Base-by-base conservation (phyloP, 495 filamentous ascomycete genomes). In the Hypoxylon trugodes region DNA sequence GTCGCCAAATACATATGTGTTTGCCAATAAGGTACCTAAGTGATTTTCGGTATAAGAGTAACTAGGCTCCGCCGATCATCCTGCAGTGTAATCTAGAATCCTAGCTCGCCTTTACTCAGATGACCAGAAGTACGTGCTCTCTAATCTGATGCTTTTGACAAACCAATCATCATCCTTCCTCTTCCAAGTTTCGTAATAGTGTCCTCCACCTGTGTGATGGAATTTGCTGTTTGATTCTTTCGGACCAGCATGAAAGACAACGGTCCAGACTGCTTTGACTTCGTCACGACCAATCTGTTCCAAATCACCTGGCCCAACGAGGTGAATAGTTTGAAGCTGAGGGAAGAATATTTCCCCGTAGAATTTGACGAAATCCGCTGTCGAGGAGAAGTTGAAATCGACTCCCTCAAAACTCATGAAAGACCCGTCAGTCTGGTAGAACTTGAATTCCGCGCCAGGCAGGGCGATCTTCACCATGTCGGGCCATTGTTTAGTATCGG, bases 181-280 rank as follows among this genome's bases (percentile, higher is more conserved):
- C 24, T 26, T 32, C 36, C 36, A 59, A 12, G 35, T 48, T 33
- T 59, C 55, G 45, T 59, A 8, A 25, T 59, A 59, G 24, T 59
- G 41, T 1, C 55, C 55, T 24, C 35, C 55, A 16, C 55, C 55
- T 2, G 18, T 49, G 12, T 18, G 1, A n/a, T 49, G 43, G 7
- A 15, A 18, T 22, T 33, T 35, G 13, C 24, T 41, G 19, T 12
- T 0, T 4, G 45, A 16, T 3, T 6, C 26, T 19, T 59, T 41
- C 25, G 30, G 33, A 8, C 43, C 55, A 13, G 33, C 25, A 4
- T 25, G 6, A 18, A 25, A 59, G 12, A 33, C 15, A 4, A 59
- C 6, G 7, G 30, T 8, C 15, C 45, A 59, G 9, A 59, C 35
- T 4, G 33, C 55, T 10, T 49, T 41, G 1, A 59, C 55, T 18